Conservation (phyloP, 306 rosid species). For the Acacia confusa region DNA sequence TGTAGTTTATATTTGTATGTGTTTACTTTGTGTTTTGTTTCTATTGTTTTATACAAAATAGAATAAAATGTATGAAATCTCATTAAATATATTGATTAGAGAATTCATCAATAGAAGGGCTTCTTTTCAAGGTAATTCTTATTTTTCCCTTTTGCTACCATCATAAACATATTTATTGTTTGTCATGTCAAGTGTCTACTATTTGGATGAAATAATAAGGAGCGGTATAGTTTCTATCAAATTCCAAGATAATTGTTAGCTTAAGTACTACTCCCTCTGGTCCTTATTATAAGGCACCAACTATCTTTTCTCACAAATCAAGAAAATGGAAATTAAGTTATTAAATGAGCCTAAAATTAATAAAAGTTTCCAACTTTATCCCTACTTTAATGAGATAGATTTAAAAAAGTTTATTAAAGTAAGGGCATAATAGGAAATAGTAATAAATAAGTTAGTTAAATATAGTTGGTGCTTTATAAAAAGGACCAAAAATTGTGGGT, state of each 20-base stretch:
- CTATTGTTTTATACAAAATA: constrained; percentile 20
- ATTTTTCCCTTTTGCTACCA: background rate
- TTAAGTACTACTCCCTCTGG: background rate
- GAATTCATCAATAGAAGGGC: constrained; percentile 42
- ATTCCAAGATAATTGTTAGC: background rate
- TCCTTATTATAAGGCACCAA: too few species aligned
- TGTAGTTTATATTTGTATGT: constrained; percentile 17
- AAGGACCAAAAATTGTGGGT: too few species aligned
- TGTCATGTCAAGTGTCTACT: background rate
- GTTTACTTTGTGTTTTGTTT: constrained; percentile 36
- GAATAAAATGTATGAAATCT: background rate
- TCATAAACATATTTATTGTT: background rate
- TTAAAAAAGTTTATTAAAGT: too few species aligned
- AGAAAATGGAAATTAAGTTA: too few species aligned
- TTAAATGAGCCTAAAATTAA: too few species aligned
- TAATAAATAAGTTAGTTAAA: too few species aligned
- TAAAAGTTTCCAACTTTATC: too few species aligned
- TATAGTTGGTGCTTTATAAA: too few species aligned
- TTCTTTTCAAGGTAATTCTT: constrained; percentile 46
- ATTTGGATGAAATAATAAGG: background rate
- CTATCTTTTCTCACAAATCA: too few species aligned
- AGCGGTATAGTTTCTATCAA: background rate
- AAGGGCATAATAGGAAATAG: too few species aligned
- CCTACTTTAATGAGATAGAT: too few species aligned
- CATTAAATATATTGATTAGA: background rate